phyloP scores from a whole-genome alignment of 768 basidiomycete genomes.

The Kwoniella dejecticola region DNA sequence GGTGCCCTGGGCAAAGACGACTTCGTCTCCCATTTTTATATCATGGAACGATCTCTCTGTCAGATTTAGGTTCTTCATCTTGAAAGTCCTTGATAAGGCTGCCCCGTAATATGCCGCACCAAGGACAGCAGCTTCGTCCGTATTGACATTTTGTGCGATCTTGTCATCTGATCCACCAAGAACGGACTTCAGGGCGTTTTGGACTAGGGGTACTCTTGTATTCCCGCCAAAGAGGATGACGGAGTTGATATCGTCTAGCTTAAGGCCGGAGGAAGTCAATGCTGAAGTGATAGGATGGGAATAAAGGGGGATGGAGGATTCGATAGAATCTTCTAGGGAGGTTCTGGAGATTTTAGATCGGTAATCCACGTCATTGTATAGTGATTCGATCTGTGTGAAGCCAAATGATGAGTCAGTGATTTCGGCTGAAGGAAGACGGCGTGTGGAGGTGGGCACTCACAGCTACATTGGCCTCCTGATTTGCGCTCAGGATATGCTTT shows the following conservation, averaged over 20 bases:
- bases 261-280: conserved; percentile 26
- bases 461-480: conserved; percentile 71
- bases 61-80: conserved; percentile 90
- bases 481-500: conserved; percentile 91
- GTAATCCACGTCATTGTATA: conserved; percentile 90
- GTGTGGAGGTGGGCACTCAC: conserved; percentile 62
- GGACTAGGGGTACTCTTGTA: conserved; percentile 89
- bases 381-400: conserved; percentile 75
- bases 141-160: conserved; percentile 92
- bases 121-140: conserved; percentile 93
- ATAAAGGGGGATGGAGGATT: conserved; percentile 24
- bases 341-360: conserved; percentile 72
- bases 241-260: conserved; percentile 58
- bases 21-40: conserved; percentile 59
- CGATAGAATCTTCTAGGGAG: conserved; percentile 68
- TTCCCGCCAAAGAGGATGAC: conserved; percentile 91
- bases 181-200: conserved; percentile 71
- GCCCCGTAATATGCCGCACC: conserved; percentile 93
- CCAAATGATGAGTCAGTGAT: background rate
- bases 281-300: conserved; percentile 36
- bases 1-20: conserved; percentile 73
- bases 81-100: conserved; percentile 81
- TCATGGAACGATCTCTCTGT: conserved; percentile 73
- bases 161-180: conserved; percentile 81
- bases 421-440: background rate